Evolutionary conservation across 2,329 filamentous ascomycete species (phyloP).

Genomic region (Alternaria atra): DNA sequence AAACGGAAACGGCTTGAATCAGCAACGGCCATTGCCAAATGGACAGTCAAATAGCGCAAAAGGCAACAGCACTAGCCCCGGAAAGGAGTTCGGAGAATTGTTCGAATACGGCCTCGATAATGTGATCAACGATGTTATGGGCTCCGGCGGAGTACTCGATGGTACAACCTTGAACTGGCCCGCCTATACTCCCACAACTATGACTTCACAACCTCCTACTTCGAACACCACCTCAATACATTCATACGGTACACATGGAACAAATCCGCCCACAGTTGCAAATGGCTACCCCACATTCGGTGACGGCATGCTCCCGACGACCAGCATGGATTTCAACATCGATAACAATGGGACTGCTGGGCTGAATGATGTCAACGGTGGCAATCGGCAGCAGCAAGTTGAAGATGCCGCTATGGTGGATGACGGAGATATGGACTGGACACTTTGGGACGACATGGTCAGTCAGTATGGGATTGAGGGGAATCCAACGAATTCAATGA

Average conservation of each 20-base stretch:
- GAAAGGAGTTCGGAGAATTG: conserved; percentile 32
- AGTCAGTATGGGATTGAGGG: conserved; percentile 58
- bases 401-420: conserved; percentile 44
- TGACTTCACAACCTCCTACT: not conserved
- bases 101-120: conserved; percentile 37
- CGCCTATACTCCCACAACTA: not conserved
- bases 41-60: not conserved
- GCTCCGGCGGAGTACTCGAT: not conserved
- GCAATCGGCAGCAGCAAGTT: conserved; percentile 1
- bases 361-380: not conserved
- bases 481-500: conserved; percentile 11
- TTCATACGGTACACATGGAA: conserved; percentile 1
- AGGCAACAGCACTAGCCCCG: conserved; percentile 5
- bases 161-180: conserved; percentile 19
- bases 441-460: conserved; percentile 60
- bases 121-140: conserved; percentile 42
- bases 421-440: conserved; percentile 57
- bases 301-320: conserved; percentile 29
- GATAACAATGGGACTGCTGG: conserved; percentile 18
- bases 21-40: conserved; percentile 6
- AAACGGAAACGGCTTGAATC: not conserved
- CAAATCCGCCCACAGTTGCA: conserved; percentile 8
- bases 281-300: conserved; percentile 27
- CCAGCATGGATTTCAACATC: conserved; percentile 31
- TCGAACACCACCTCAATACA: conserved; percentile 3